Base-by-base conservation (phyloP, 129 eudicot species). In the Lonicera japonica region DNA sequence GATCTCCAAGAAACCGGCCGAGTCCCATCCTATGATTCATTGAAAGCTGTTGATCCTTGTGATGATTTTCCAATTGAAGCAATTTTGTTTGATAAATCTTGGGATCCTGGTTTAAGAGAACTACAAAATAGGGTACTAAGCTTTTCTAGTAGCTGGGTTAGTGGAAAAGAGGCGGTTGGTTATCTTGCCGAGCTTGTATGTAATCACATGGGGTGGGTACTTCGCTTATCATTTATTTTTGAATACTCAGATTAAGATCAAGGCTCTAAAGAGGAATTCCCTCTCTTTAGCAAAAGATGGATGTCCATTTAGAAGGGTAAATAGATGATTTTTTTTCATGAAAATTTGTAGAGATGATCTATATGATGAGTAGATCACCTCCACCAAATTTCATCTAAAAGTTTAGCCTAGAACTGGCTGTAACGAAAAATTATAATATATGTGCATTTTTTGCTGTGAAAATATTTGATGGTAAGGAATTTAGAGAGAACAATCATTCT, bases 111-210 rank as follows among this genome's bases (percentile, higher is more conserved):
- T 61, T 80, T 89, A 55, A 80, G 80, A 64, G 96, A 89, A 67
- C 73, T 89, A 54, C 95, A 77, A 50, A 80, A 80, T 73, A 73
- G 90, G 73, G 74, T 74, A 54, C 83, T 71, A 22, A 71, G 75
- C 29, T 59, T 85, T 58, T 85, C 96, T 23, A 70, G 80, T 39
- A 77, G 64, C 54, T 82, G 95, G 56, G 75, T 73, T 21, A 82
- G 90, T 41, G 65, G 83, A 63, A 54, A 72, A 48, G 95, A 89
- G 67, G 86, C 82, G 70, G 85, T 85, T 82, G 87, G 77, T 36
- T 85, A 82, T 78, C 83, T 89, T 34, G 95, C 96, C 48, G 83
- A 89, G 77, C 79, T 89, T 74, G 90, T 85, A n/a, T 89, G 87
- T 69, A 78, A 69, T 67, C 85, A 76, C 58, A 80, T 85, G 95